phyloP scores from a whole-genome alignment of 176 grass and related monocot genomes.

The Musa schizocarpa region DNA sequence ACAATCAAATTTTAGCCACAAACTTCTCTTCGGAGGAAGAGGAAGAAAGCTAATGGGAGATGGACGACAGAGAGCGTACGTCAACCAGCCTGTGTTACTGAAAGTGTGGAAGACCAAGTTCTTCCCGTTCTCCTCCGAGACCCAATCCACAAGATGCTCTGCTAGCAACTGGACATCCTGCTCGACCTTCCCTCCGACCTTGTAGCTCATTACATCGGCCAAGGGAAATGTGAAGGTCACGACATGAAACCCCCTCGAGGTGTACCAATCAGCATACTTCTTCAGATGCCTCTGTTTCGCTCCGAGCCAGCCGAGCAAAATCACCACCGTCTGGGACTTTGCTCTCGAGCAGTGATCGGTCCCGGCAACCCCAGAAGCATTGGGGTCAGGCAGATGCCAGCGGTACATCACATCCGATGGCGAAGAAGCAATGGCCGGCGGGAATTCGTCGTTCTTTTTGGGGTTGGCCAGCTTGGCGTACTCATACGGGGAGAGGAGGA shows the following conservation, averaged over 20 bases:
- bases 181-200: constrained; percentile 60
- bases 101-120: constrained; percentile 94
- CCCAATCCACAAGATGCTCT: constrained; percentile 66
- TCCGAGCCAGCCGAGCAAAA: constrained; percentile 90
- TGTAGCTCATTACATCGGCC: constrained; percentile 74
- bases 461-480: constrained; percentile 47
- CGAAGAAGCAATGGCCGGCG: constrained; percentile 27
- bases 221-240: constrained; percentile 89
- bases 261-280: constrained; percentile 87
- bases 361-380: background rate
- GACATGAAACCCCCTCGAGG: constrained; percentile 68
- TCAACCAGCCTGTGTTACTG: constrained; percentile 93
- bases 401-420: constrained; percentile 51
- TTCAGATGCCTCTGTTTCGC: constrained; percentile 84
- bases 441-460: background rate
- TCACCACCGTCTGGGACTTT: constrained; percentile 60
- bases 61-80: constrained; percentile 29
- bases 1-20: background rate
- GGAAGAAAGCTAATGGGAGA: background rate
- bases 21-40: background rate
- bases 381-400: constrained; percentile 77
- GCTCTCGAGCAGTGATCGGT: background rate
- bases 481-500: constrained; percentile 49
- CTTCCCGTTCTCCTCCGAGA: constrained; percentile 65
- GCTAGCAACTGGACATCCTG: constrained; percentile 56